A percentile compares a stretch with the other conserved stretches of the same genome.
phyloP scores from a whole-genome alignment of 176 grass and related monocot species.

The Cocos nucifera region DNA sequence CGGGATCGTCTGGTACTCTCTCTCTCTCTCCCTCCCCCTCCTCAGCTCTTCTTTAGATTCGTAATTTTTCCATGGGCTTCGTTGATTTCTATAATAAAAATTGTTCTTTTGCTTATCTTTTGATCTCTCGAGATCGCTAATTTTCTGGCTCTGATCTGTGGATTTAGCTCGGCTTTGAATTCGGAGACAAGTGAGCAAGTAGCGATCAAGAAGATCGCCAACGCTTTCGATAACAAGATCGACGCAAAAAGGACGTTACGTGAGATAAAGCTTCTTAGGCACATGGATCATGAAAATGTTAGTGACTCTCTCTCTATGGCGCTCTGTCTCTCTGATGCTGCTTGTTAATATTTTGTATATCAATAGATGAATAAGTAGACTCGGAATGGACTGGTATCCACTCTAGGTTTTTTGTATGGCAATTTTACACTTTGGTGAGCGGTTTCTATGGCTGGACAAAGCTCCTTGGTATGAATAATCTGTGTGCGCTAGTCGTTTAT shows the following conservation, averaged over 20 bases:
- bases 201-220: conserved; percentile 99
- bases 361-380: too few relatives aligned
- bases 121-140: background rate
- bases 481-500: too few relatives aligned
- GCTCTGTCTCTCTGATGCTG: background rate
- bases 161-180: conserved; percentile 73
- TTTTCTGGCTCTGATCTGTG: too few relatives aligned
- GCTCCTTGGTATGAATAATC: too few relatives aligned
- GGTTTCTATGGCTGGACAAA: too few relatives aligned
- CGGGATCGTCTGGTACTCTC: conserved; percentile 81
- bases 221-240: conserved; percentile 98
- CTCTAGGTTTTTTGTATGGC: too few relatives aligned
- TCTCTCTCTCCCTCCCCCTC: background rate
- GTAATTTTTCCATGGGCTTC: too few relatives aligned
- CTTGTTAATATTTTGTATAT: too few relatives aligned
- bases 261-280: conserved; percentile 97
- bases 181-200: conserved; percentile 92
- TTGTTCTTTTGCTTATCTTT: background rate
- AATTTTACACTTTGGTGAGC: too few relatives aligned
- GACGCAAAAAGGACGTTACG: conserved; percentile 96
- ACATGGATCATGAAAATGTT: conserved; percentile 99
- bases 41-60: too few relatives aligned
- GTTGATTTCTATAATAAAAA: too few relatives aligned
- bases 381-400: too few relatives aligned
- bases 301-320: conserved; percentile 4